Conservation (phyloP, 2,329 filamentous ascomycete species). For the Fusarium sacchari region DNA sequence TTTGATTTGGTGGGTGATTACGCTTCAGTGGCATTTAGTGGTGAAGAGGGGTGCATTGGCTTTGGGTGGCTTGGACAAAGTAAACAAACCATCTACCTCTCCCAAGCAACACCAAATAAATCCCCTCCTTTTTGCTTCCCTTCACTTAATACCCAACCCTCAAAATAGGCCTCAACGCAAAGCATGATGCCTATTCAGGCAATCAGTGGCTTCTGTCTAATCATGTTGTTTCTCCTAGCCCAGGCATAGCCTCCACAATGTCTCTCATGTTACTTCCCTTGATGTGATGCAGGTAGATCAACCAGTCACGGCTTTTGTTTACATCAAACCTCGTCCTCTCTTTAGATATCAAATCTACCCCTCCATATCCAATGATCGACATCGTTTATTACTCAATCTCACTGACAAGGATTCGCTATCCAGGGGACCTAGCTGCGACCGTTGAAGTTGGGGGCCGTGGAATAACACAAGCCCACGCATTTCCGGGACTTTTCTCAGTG, state of each 20-base stretch:
- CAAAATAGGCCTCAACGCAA: background rate
- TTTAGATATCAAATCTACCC: background rate
- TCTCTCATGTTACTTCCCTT: constrained; percentile 15
- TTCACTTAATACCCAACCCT: background rate
- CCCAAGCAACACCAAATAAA: constrained; percentile 16
- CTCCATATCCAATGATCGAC: constrained; percentile 28
- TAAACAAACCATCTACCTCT: constrained; percentile 39
- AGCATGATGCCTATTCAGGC: constrained; percentile 8
- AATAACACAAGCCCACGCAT: background rate
- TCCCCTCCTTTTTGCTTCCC: background rate
- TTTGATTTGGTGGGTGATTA: background rate
- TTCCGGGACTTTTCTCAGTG: background rate
- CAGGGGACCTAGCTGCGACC: constrained; percentile 8
- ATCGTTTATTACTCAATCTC: constrained; percentile 13
- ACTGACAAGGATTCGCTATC: constrained; percentile 16
- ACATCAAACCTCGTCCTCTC: background rate
- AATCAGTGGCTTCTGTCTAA: background rate
- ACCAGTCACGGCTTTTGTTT: constrained; percentile 4
- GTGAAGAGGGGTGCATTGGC: constrained; percentile 11
- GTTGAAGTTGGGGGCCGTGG: constrained; percentile 8
- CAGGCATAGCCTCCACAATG: constrained; percentile 22
- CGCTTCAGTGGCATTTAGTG: background rate
- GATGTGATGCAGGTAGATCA: background rate
- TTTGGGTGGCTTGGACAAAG: constrained; percentile 20
- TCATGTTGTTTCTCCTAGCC: constrained; percentile 3